Conservation (phyloP, 2,329 filamentous ascomycete species). For the Thielaviopsis euricoi region DNA sequence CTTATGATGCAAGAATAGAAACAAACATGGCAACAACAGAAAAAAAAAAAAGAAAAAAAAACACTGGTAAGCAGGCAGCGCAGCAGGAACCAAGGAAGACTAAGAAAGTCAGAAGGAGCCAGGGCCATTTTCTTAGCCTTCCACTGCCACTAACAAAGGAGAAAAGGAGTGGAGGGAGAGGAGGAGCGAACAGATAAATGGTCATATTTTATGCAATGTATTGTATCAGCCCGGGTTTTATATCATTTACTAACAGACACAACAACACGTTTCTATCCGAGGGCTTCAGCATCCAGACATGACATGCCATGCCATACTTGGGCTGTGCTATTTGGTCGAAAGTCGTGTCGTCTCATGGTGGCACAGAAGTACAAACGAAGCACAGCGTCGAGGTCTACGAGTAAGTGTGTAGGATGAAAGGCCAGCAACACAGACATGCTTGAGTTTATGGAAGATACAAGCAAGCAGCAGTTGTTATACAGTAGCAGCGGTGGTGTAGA, state of each 20-base stretch:
- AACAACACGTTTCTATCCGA: no score
- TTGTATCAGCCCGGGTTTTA: neutral
- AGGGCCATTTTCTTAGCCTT: neutral
- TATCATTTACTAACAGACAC: no score
- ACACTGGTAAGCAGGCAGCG: neutral
- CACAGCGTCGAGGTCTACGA: no score
- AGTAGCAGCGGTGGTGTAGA: no score
- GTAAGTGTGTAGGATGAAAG: no score
- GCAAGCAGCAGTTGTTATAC: no score
- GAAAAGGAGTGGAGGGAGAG: neutral
- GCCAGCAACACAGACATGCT: no score
- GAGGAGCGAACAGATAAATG: conserved; percentile 1
- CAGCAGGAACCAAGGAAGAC: neutral
- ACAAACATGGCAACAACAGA: no score
- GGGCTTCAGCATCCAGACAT: no score
- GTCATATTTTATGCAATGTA: neutral
- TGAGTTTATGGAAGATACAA: no score
- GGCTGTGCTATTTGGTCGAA: no score
- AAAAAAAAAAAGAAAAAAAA: neutral
- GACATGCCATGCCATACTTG: no score
- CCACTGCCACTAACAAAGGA: neutral
- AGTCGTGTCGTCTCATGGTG: neutral
- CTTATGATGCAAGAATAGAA: neutral
- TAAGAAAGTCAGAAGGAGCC: conserved; percentile 1
- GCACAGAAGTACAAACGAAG: neutral